phyloP scores from a whole-genome alignment of 441 rosid genomes.

The Francoa sonchifolia region DNA sequence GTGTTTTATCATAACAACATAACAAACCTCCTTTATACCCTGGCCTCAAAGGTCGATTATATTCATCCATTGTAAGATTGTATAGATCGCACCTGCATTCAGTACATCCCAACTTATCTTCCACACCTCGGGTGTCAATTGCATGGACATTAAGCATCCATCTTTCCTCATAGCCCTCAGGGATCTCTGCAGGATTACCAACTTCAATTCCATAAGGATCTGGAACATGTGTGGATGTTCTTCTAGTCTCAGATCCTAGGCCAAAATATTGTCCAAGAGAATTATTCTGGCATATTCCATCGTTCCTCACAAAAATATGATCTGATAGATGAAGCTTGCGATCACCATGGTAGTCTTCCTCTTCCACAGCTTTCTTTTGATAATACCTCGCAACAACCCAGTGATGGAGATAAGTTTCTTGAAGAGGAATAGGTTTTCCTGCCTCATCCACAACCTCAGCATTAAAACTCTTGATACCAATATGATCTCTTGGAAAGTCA shows the following conservation, averaged over 20 bases:
- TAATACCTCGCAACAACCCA: constrained; percentile 48
- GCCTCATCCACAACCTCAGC: constrained; percentile 62
- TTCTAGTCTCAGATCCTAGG: constrained; percentile 76
- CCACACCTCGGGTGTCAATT: constrained; percentile 70
- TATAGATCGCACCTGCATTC: constrained; percentile 74
- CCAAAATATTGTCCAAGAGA: constrained; percentile 47
- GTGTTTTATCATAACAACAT: constrained; percentile 62
- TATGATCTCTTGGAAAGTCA: constrained; percentile 77
- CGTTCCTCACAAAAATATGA: constrained; percentile 23
- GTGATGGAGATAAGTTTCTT: constrained; percentile 86
- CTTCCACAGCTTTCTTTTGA: constrained; percentile 15
- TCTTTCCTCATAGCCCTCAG: constrained; percentile 50
- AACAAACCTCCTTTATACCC: constrained; percentile 52
- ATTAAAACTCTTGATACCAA: constrained; percentile 51
- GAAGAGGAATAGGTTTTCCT: constrained; percentile 59
- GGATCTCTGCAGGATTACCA: constrained; percentile 53
- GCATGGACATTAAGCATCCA: constrained; percentile 83
- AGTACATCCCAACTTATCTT: constrained; percentile 57
- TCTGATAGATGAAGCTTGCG: constrained; percentile 14
- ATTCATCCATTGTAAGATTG: constrained; percentile 46
- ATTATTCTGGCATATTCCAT: constrained; percentile 46
- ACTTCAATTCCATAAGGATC: constrained; percentile 76
- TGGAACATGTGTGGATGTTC: constrained; percentile 48
- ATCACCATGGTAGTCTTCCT: constrained; percentile 3
- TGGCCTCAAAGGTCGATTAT: constrained; percentile 34